Conservation (phyloP, 2,329 filamentous ascomycete species). For the Botryotinia convoluta region DNA sequence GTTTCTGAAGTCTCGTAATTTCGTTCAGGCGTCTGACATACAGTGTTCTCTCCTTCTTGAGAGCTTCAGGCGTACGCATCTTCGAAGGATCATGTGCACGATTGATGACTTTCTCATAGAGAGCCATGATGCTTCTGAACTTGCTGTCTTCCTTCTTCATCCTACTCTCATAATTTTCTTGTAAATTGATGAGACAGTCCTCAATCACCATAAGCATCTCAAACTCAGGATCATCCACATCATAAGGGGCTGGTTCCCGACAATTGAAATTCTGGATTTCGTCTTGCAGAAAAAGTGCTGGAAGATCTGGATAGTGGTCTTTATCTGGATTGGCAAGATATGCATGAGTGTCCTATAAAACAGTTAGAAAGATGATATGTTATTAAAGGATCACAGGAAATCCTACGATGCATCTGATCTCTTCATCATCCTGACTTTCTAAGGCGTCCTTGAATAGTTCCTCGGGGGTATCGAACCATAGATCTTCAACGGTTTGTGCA, state of each 20-base stretch:
- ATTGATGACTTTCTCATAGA: not conserved
- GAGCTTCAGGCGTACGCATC: too few species aligned
- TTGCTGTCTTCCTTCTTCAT: not conserved
- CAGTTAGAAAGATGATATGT: not conserved
- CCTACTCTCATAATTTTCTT: not conserved
- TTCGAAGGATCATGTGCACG: not conserved
- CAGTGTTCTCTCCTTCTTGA: not conserved
- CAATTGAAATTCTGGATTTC: not conserved
- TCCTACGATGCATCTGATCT: not conserved
- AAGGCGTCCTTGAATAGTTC: not conserved
- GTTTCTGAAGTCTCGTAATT: not conserved
- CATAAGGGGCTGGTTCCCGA: not conserved
- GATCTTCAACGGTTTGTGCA: not conserved
- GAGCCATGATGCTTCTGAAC: not conserved
- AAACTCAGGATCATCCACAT: not conserved
- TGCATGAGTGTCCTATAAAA: not conserved
- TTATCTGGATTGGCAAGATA: not conserved
- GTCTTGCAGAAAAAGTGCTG: not conserved
- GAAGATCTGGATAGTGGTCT: not conserved
- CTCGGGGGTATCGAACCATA: not conserved
- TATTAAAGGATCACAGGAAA: too few species aligned
- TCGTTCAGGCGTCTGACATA: not conserved
- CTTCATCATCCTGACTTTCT: not conserved
- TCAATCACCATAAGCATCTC: not conserved
- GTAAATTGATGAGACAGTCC: not conserved